A percentile compares a stretch with the other conserved stretches of the same genome.
Evolutionary conservation across 306 rosid species (phyloP).

Genomic region (Quercus robur): DNA sequence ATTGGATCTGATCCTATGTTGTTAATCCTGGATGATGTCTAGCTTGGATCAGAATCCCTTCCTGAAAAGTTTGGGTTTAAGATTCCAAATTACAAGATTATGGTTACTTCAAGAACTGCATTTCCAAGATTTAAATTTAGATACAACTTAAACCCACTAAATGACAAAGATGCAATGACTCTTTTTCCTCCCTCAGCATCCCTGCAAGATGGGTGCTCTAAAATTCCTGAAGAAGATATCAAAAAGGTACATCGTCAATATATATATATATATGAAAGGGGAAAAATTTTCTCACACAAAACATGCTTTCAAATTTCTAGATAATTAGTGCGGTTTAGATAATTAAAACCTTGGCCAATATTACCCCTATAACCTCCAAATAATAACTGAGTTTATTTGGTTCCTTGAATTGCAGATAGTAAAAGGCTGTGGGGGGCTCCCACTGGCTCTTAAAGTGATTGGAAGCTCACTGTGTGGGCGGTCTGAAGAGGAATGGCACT

Average conservation of each 20-base stretch:
- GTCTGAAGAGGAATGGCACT: slow-evolving; percentile 34
- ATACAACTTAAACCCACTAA: slow-evolving; percentile 29
- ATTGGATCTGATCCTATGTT: slow-evolving; percentile 24
- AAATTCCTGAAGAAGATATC: slow-evolving; percentile 20
- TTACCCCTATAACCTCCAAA: not conserved
- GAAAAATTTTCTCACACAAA: slow-evolving; percentile 22
- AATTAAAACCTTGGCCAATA: not conserved
- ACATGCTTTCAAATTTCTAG: too few relatives aligned
- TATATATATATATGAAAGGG: too few relatives aligned
- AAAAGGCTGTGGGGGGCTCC: slow-evolving; percentile 44
- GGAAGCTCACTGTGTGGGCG: slow-evolving; percentile 32
- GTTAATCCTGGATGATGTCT: slow-evolving; percentile 63
- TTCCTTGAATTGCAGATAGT: slow-evolving; percentile 41
- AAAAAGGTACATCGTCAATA: slow-evolving; percentile 41
- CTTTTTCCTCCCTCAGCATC: slow-evolving; percentile 47
- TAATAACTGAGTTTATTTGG: not conserved
- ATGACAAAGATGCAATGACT: slow-evolving; percentile 32
- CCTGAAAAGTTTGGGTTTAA: slow-evolving; percentile 38
- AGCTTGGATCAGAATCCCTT: slow-evolving; percentile 50
- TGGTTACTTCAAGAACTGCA: slow-evolving; percentile 58
- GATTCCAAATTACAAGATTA: slow-evolving; percentile 42
- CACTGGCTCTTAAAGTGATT: slow-evolving; percentile 46
- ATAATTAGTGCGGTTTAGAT: too few relatives aligned
- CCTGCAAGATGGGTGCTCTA: slow-evolving; percentile 7
- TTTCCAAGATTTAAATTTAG: slow-evolving; percentile 23